Base-by-base conservation (phyloP, 345 rosid genomes). In the Citrus glauca region DNA sequence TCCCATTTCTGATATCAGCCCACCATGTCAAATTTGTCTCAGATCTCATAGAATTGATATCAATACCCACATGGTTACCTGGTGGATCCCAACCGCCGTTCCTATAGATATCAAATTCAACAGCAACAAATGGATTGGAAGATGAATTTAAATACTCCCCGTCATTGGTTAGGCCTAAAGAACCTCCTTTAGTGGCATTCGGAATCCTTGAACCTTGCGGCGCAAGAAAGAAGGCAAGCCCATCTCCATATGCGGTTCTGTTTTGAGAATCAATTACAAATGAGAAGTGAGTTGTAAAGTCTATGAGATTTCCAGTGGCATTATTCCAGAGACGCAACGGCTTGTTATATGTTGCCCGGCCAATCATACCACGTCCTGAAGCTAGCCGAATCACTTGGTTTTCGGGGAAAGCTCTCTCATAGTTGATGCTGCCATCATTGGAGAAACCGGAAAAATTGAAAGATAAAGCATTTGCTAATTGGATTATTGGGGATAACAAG, bases 31-130 rank as follows among this genome's bases (percentile, higher is more conserved):
- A 13, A 22, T 9, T 64, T 3, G 9, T 16, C 22, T n/a, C 66
- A 0, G 83, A 87, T 30, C 33, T 50, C 74, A 83, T 56, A 6
- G 80, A 81, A 25, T 77, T 85, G 64, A 80, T 28, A 68, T 84
- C 42, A 22, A 81, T 76, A 6, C 83, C 87, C 1, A 87, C 83
- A 67, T 84, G 89, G 2, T 56, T 38, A 45, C 28, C 0, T 10
- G 14, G 50, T 0, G 79, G 82, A 72, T 79, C 89, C 75, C 79
- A 77, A 17, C 16, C 4, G 5, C 1, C 1, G 53, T 81, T 74
- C 3, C 5, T 37, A 66, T 27, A 78, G 9, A 80, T 74, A 60
- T 87, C 81, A 13, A 87, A 87, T 38, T 84, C 83, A 3, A 82
- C 80, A 0, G 79, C 81, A 14, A 87, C 45, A 5, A 73, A 72